phyloP scores from a whole-genome alignment of 2,329 filamentous ascomycete species.

The Fusarium sp. region DNA sequence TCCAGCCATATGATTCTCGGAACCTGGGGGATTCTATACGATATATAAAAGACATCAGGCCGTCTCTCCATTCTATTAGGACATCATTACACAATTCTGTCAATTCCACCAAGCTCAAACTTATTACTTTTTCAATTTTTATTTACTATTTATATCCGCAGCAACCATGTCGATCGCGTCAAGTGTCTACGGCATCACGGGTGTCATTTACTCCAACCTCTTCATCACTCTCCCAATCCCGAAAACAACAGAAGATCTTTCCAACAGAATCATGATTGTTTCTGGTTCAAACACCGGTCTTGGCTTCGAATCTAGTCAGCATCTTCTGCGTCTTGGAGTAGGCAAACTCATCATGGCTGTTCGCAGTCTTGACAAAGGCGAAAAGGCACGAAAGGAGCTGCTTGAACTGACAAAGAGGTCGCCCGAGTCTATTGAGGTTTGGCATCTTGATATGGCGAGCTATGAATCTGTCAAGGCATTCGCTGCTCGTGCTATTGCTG shows the following conservation, averaged over 20 bases:
- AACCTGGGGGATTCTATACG: neutral
- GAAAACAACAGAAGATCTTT: constrained; percentile 34
- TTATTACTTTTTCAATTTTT: too few relatives aligned
- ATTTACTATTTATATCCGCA: neutral
- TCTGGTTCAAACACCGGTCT: constrained; percentile 59
- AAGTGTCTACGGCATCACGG: constrained; percentile 27
- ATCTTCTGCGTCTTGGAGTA: constrained; percentile 52
- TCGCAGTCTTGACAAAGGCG: constrained; percentile 56
- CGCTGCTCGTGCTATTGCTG: constrained; percentile 27
- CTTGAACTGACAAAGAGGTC: constrained; percentile 22
- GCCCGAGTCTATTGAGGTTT: constrained; percentile 57
- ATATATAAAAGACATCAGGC: neutral
- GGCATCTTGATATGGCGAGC: constrained; percentile 61
- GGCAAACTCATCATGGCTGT: constrained; percentile 56
- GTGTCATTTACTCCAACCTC: constrained; percentile 34
- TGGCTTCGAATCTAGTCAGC: constrained; percentile 55
- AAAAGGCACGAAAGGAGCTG: constrained; percentile 56
- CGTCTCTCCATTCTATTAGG: fast-evolving
- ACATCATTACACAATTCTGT: neutral
- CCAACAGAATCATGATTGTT: constrained; percentile 53
- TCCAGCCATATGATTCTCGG: fast-evolving
- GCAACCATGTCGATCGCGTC: constrained; percentile 29
- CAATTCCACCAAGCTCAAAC: too few relatives aligned
- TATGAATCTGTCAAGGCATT: constrained; percentile 62
- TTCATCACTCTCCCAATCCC: constrained; percentile 45